Conservation (phyloP, 129 eudicot species). For the Flaveria bidentis region DNA sequence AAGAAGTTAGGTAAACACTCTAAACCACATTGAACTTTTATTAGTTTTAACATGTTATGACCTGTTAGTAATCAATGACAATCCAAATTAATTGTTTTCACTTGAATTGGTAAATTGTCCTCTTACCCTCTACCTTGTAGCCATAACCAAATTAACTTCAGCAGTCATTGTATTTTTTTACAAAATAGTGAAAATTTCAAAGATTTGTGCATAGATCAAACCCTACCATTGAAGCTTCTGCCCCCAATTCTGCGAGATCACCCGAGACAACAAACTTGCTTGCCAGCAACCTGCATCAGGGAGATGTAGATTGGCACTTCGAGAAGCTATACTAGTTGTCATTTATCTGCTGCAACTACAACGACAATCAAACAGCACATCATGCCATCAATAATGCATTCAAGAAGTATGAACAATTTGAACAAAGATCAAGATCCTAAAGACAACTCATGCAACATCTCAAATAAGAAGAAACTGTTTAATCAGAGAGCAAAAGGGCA, state of each 20-base stretch:
- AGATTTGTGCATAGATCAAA: neutral
- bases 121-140: neutral
- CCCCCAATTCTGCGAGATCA: conserved; percentile 37
- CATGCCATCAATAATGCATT: conserved; percentile 11
- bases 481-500: too few species aligned
- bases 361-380: conserved; percentile 13
- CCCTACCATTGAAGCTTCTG: conserved; percentile 66
- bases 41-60: neutral
- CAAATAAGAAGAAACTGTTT: neutral
- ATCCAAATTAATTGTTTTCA: neutral
- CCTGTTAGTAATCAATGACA: neutral
- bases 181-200: conserved; percentile 11
- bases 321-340: conserved; percentile 67
- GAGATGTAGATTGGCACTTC: conserved; percentile 54
- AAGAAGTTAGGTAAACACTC: neutral
- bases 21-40: conserved; percentile 8
- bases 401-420: conserved; percentile 10
- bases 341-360: conserved; percentile 43
- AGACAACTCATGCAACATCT: conserved; percentile 10
- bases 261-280: conserved; percentile 41
- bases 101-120: neutral
- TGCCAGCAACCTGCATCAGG: conserved; percentile 40
- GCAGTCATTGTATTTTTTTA: neutral
- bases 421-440: conserved; percentile 14
- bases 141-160: neutral